Conservation (phyloP, 179 eudicot species). For the Beta corolliflora region DNA sequence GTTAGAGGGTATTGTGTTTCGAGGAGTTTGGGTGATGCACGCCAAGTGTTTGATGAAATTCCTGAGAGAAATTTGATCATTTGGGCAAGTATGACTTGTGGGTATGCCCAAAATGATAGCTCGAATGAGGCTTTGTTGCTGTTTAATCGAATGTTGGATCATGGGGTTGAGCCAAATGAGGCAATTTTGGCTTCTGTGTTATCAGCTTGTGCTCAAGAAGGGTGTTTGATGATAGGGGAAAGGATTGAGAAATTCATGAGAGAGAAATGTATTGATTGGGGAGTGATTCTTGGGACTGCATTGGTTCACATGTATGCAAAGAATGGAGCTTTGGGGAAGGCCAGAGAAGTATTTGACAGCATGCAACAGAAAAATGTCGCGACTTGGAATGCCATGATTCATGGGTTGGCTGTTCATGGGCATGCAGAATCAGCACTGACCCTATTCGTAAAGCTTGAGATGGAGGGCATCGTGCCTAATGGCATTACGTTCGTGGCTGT, state of each 20-base stretch:
- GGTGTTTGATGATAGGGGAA: constrained; percentile 62
- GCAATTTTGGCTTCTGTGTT: constrained; percentile 65
- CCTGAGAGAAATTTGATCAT: constrained; percentile 56
- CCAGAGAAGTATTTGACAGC: constrained; percentile 46
- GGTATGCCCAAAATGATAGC: constrained; percentile 61
- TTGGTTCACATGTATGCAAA: constrained; percentile 75
- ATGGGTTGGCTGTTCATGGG: constrained; percentile 77
- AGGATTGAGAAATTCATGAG: constrained; percentile 48
- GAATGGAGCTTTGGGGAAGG: constrained; percentile 58
- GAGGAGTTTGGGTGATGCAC: constrained; percentile 39
- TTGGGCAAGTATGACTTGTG: constrained; percentile 82
- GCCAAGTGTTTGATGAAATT: constrained; percentile 60
- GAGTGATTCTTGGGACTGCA: constrained; percentile 73
- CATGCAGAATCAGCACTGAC: constrained; percentile 56
- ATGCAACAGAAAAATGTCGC: constrained; percentile 58
- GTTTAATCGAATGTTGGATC: constrained; percentile 54
- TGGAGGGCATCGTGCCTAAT: constrained; percentile 44
- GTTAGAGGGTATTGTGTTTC: constrained; percentile 51
- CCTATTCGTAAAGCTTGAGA: constrained; percentile 46
- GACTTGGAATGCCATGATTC: constrained; percentile 82
- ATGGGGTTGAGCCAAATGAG: constrained; percentile 65
- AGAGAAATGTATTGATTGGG: constrained; percentile 42
- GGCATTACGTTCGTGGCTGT: constrained; percentile 64
- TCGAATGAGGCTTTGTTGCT: constrained; percentile 50
- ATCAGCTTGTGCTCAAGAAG: constrained; percentile 74